Percentiles rank a stretch among this genome's conserved stretches.
These are phyloP conservation scores for Mucor indicus DNA, from an alignment of 371 early-diverging fungal species.

Conservation along the genomic window DNA sequence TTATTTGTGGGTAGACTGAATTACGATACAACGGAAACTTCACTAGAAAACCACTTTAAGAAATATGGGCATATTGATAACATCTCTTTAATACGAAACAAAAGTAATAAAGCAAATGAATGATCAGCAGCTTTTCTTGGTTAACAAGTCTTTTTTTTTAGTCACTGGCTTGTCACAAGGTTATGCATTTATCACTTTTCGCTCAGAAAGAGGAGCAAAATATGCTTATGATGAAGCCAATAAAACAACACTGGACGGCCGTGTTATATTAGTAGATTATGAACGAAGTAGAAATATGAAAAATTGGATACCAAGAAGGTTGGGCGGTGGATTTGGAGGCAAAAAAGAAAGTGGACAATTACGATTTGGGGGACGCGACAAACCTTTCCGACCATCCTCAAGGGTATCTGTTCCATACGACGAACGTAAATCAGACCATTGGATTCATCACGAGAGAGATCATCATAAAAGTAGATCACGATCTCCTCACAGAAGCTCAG, in stretches of 20 bases:
- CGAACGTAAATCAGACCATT: conserved; percentile 2
- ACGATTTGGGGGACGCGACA: conserved; percentile 59
- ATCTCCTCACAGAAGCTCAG: neutral
- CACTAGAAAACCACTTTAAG: conserved; percentile 28
- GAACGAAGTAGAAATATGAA: conserved; percentile 53
- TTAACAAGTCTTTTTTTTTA: conserved; percentile 5
- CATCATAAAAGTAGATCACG: neutral
- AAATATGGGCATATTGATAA: conserved; percentile 33
- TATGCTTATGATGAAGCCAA: conserved; percentile 46
- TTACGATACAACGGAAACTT: conserved; percentile 33
- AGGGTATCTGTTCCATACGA: conserved; percentile 5
- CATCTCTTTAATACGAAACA: conserved; percentile 28
- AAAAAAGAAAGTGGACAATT: conserved; percentile 62
- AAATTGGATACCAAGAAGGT: conserved; percentile 58
- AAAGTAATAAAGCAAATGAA: conserved; percentile 29
- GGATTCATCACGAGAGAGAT: neutral
- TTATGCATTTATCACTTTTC: conserved; percentile 56
- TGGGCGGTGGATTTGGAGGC: conserved; percentile 65
- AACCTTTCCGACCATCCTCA: conserved; percentile 44
- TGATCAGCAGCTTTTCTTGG: neutral
- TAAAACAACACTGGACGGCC: conserved; percentile 35
- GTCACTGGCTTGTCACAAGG: conserved; percentile 58
- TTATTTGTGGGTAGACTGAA: conserved; percentile 50
- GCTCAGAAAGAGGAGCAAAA: conserved; percentile 22
- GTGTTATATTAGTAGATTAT: conserved; percentile 55